Percentiles rank a stretch among this genome's conserved stretches.
Evolutionary conservation across 1,284 basidiomycete genomes (phyloP).

Genomic region (Apiotrichum laibachii): DNA sequence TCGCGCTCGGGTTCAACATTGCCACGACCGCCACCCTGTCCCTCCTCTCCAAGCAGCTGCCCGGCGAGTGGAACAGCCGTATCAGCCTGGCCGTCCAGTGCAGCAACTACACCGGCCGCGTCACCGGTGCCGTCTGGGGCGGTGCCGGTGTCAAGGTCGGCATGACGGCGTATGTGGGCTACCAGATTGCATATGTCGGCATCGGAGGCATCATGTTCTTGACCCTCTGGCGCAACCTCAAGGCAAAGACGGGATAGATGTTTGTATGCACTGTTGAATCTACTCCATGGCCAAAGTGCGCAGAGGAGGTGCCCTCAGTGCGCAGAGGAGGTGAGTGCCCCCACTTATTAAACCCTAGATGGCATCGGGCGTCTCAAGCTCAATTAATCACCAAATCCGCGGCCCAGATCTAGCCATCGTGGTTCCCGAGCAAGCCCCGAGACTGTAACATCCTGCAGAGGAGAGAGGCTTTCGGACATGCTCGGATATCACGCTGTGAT

Average conservation of each 20-base stretch:
- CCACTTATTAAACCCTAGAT: too few relatives aligned
- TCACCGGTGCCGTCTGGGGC: slow-evolving; percentile 16
- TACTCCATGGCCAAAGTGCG: too few relatives aligned
- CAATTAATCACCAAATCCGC: too few relatives aligned
- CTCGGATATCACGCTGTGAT: too few relatives aligned
- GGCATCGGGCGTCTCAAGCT: too few relatives aligned
- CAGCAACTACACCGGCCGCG: slow-evolving; percentile 13
- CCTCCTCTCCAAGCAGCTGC: slow-evolving; percentile 14
- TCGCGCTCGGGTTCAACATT: slow-evolving; percentile 16
- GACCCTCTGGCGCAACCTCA: slow-evolving; percentile 9
- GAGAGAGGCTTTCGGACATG: too few relatives aligned
- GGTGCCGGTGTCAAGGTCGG: slow-evolving; percentile 16
- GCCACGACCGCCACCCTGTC: slow-evolving; percentile 10
- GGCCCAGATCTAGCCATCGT: too few relatives aligned
- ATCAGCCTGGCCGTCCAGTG: slow-evolving; percentile 12
- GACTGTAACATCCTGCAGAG: too few relatives aligned
- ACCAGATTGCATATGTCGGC: slow-evolving; percentile 8
- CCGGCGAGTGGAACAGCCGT: slow-evolving; percentile 11
- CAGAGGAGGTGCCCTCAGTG: too few relatives aligned
- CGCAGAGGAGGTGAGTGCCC: too few relatives aligned
- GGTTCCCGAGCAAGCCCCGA: too few relatives aligned
- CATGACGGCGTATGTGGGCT: slow-evolving; percentile 10
- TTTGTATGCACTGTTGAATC: neutral
- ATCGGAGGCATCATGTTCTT: slow-evolving; percentile 9
- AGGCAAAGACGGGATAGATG: slow-evolving; percentile 15